A percentile compares a stretch with the other conserved stretches of the same genome.
These are phyloP conservation scores for Termitomyces bulborhizus DNA, from an alignment of 768 basidiomycete genomes.

Conservation along the genomic window DNA sequence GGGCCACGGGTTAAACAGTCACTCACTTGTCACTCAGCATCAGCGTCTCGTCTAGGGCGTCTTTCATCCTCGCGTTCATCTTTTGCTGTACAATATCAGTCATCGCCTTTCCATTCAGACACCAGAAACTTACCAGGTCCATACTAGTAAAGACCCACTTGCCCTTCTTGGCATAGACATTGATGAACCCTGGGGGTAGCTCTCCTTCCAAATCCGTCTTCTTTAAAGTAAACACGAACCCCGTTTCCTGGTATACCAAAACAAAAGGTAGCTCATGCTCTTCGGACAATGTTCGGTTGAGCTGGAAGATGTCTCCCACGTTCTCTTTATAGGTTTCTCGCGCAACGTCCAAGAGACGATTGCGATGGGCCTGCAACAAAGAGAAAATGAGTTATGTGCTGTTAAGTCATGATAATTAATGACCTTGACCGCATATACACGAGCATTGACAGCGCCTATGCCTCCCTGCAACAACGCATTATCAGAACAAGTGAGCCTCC, in stretches of 20 bases:
- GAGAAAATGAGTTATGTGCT: not conserved
- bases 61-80: conserved; percentile 83
- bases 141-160: conserved; percentile 74
- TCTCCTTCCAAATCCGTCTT: conserved; percentile 60
- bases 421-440: conserved; percentile 80
- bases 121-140: conserved; percentile 55
- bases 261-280: conserved; percentile 59
- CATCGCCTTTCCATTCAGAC: not conserved
- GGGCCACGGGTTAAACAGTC: not conserved
- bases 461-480: conserved; percentile 45
- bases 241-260: conserved; percentile 64
- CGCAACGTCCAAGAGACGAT: conserved; percentile 87
- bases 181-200: conserved; percentile 68
- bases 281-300: conserved; percentile 54
- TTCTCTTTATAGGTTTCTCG: conserved; percentile 95
- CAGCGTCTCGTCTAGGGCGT: conserved; percentile 85
- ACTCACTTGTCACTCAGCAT: conserved; percentile 75
- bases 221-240: conserved; percentile 69
- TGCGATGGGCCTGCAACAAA: conserved; percentile 55
- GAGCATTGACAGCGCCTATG: conserved; percentile 66
- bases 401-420: not conserved
- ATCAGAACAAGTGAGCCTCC: not conserved
- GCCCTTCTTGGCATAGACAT: conserved; percentile 58
- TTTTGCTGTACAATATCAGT: conserved; percentile 54
- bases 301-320: conserved; percentile 75